Evolutionary conservation across 306 rosid genomes (phyloP), one percentile per base, ranked within the genome.

Genomic region (Rubus idaeus): DNA sequence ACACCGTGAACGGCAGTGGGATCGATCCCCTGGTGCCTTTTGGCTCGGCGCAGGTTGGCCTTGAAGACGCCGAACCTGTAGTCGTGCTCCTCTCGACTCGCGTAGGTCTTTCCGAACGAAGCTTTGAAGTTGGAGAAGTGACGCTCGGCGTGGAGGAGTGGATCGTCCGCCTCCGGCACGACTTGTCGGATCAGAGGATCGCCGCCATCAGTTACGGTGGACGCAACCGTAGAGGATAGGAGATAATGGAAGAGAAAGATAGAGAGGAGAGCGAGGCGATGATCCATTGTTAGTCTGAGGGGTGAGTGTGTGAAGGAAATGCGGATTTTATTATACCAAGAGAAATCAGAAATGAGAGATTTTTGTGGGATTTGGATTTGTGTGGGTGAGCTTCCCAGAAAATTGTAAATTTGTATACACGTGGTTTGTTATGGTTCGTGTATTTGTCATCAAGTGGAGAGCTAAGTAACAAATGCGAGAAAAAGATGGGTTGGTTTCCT

Each of bases 1-100:
- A 92, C 87, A 16, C 99, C 98, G 79, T 96, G 99, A 55, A 82
- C 87, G 17, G 99, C 99, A 52, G 86, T 69, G 44, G 98, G 94
- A 56, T 96, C 99, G 60, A 96, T 96, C 82, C 70, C 79, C 89
- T 87, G 93, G 76, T 91, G 94, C 3, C 82, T 51, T 87, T 68
- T 92, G 30, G 96, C 98, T 7, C 89, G 87, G 37, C 87, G 93
- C 14, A 96, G 74, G 78, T 96, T 92, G 0, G 88, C 83, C 86
- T 88, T 81, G 81, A 96, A 96, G 5, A 96, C 84, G 5, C 85
- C 84, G 83, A 96, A 87, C 37, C 99, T 83, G 83, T 82, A 88
- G 73, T 89, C 94, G 82, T 92, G 97, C 85, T 96, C 99, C 69
- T 89, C 96, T 3, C 51, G 44, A 0, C 82, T 86, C 17, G 86